These are phyloP conservation scores for Mesostigma viride DNA, from an alignment of 139 green algal genomes.

Conservation along the genomic window DNA sequence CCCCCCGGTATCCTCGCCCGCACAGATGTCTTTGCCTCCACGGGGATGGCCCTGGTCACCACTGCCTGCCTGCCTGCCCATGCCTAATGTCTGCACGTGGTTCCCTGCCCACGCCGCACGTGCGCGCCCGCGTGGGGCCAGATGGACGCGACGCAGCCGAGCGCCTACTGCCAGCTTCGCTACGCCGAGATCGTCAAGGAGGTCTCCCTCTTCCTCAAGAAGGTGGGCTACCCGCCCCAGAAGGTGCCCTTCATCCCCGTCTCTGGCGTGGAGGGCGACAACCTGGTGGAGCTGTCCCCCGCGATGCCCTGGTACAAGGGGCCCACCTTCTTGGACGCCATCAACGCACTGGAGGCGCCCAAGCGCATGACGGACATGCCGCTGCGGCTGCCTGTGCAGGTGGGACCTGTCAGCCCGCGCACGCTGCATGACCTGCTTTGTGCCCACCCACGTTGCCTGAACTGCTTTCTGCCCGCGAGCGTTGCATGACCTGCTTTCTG, in stretches of 20 bases:
- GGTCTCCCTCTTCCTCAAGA: slow-evolving; percentile 80
- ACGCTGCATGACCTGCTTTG: too few species aligned
- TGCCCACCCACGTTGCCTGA: too few species aligned
- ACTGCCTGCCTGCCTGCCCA: too few species aligned
- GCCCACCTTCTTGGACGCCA: slow-evolving; percentile 48
- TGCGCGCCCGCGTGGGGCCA: too few species aligned
- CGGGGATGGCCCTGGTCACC: too few species aligned
- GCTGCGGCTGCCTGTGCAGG: slow-evolving; percentile 27
- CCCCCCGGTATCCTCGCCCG: too few species aligned
- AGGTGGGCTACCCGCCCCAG: slow-evolving; percentile 72
- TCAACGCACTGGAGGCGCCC: slow-evolving; percentile 36
- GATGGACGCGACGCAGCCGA: slow-evolving; percentile 87
- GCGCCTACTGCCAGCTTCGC: slow-evolving; percentile 78
- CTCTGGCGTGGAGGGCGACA: slow-evolving; percentile 97
- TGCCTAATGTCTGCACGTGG: too few species aligned
- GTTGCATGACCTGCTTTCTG: too few species aligned
- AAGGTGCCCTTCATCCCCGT: slow-evolving; percentile 91
- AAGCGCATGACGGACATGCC: slow-evolving; percentile 31
- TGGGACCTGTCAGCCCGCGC: too few species aligned
- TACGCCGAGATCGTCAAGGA: slow-evolving; percentile 96
- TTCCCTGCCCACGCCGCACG: too few species aligned
- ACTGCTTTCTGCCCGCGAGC: too few species aligned
- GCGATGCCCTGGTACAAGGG: slow-evolving; percentile 94
- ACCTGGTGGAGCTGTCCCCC: slow-evolving; percentile 88
- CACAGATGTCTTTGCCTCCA: too few species aligned